Conservation (phyloP, 768 basidiomycete species). For the Tylopilus plumbeoviolaceoides region DNA sequence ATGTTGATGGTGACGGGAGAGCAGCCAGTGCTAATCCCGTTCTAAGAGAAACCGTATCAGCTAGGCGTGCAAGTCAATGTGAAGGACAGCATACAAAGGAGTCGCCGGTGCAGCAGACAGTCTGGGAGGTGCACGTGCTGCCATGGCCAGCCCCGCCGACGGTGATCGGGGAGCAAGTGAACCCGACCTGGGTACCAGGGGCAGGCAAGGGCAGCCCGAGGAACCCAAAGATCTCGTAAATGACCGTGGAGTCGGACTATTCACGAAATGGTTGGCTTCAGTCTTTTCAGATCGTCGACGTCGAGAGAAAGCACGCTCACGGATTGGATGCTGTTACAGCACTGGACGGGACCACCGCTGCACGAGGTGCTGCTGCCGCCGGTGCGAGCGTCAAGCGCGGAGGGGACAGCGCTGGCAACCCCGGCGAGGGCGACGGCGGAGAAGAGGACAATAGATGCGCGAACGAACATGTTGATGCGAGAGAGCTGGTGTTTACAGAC, state of each 20-base stretch:
- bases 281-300: not conserved
- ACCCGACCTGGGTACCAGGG: not conserved
- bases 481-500: not conserved
- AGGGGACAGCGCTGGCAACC: not conserved
- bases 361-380: slow-evolving; percentile 22
- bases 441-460: not conserved
- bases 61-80: not conserved
- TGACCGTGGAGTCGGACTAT: not conserved
- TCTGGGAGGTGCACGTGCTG: not conserved
- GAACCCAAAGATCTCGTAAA: not conserved
- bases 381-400: not conserved
- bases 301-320: not conserved
- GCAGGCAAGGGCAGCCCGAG: not conserved
- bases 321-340: not conserved
- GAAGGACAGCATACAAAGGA: not conserved
- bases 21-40: slow-evolving; percentile 1
- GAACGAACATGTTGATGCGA: slow-evolving; percentile 6
- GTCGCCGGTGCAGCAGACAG: slow-evolving; percentile 4
- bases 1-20: not conserved
- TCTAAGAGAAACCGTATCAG: not conserved
- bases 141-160: not conserved
- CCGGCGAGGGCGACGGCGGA: slow-evolving; percentile 6
- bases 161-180: slow-evolving; percentile 1
- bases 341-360: slow-evolving; percentile 35
- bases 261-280: not conserved